These are phyloP conservation scores for Xylaria castorea DNA, from an alignment of 495 filamentous ascomycete genomes.

Conservation along the genomic window DNA sequence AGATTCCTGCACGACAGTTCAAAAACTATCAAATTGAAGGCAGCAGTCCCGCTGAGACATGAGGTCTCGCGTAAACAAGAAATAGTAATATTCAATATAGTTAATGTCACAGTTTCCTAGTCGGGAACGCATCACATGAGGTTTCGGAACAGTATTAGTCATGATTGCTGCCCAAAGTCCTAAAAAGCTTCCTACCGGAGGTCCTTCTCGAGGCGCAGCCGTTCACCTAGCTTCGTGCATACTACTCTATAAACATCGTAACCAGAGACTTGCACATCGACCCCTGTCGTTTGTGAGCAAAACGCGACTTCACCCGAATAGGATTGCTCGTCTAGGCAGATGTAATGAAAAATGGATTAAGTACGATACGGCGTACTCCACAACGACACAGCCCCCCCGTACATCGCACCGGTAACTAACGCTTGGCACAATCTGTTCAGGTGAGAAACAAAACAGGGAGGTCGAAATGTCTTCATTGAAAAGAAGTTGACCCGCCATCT, in stretches of 20 bases:
- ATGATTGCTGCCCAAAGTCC: constrained; percentile 18
- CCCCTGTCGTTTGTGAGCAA: background rate
- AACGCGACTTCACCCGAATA: constrained; percentile 12
- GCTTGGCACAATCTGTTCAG: background rate
- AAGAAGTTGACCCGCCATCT: background rate
- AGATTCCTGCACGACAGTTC: constrained; percentile 61
- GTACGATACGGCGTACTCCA: constrained; percentile 9
- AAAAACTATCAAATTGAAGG: constrained; percentile 45
- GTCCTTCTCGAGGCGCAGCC: constrained; percentile 17
- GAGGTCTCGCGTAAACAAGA: background rate
- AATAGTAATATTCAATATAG: background rate
- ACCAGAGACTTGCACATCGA: background rate
- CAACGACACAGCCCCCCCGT: background rate
- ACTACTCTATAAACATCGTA: background rate
- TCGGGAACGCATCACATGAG: background rate
- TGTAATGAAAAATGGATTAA: constrained; percentile 11
- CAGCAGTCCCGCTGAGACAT: constrained; percentile 23
- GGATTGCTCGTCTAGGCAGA: background rate
- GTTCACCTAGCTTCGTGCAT: constrained; percentile 16
- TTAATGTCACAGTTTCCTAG: background rate
- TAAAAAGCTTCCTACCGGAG: background rate
- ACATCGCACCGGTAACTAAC: background rate
- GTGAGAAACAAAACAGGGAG: background rate
- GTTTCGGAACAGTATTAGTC: background rate
- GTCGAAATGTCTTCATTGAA: constrained; percentile 12